Conservation (phyloP, 345 rosid genomes). For the Acer yangbiense region DNA sequence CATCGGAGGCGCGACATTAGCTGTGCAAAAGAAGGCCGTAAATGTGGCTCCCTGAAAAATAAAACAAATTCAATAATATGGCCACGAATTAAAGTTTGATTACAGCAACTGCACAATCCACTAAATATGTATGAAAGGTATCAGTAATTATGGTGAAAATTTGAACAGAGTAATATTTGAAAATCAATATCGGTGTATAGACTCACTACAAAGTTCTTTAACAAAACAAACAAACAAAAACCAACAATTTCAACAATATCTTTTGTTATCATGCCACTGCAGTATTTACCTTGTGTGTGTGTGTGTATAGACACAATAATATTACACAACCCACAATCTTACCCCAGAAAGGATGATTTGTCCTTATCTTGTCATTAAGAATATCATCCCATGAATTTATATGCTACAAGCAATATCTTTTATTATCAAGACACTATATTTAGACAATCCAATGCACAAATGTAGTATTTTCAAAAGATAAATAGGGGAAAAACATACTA, state of each 20-base stretch:
- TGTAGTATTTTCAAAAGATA: not conserved
- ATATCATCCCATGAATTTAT: too few species aligned
- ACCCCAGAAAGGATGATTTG: too few species aligned
- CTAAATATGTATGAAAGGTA: not conserved
- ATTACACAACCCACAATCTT: too few species aligned
- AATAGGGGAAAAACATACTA: too few species aligned
- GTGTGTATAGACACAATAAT: too few species aligned
- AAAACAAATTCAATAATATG: not conserved
- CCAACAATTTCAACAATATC: not conserved
- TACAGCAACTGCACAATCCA: not conserved
- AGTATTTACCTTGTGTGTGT: too few species aligned
- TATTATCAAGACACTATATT: not conserved
- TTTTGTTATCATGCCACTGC: not conserved
- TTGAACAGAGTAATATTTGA: not conserved
- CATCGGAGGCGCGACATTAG: slow-evolving; percentile 68
- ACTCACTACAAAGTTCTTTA: not conserved
- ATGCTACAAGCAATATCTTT: too few species aligned
- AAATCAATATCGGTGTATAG: too few species aligned
- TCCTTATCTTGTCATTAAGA: too few species aligned
- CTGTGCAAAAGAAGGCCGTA: slow-evolving; percentile 85
- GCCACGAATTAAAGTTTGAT: not conserved
- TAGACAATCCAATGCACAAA: not conserved
- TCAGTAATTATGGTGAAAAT: not conserved
- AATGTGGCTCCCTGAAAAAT: slow-evolving; percentile 71
- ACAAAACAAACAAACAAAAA: not conserved